Base-by-base conservation (phyloP, 805 yeast genomes). In the Kluyveromyces wickerhamii region DNA sequence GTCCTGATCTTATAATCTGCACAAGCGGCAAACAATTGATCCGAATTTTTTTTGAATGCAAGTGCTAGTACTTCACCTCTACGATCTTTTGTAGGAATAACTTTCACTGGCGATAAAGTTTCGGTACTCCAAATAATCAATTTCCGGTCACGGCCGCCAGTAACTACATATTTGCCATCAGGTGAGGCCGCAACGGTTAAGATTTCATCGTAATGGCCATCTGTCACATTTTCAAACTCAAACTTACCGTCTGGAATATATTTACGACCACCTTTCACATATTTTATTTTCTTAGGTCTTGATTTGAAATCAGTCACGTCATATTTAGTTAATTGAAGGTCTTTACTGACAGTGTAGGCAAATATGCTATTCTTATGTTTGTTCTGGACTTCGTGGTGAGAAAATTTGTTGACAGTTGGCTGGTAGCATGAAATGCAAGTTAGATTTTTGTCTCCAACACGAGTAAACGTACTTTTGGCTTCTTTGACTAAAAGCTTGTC, bases 1-100 rank as follows among this genome's bases (percentile, higher is more conserved):
- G 94, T 83, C 55, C 96, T 74, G 45, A 92, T 80, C 47, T 88
- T 80, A 51, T 87, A 73, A 59, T 92, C 98, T 1, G 87, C 89
- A 61, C 96, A 86, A 1, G 95, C 82, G 16, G 88, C 97, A 54
- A 80, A 92, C 40, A 92, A 65, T 57, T 86, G 92, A 60, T 82
- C 92, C 4, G 89, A 68, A 38, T 73, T 75, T 48, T 88, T 71
- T 45, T 95, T 76, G 63, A 92, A 92, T 3, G 74, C 69, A 34
- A 88, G 59, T 13, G 89, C 72, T 43, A 80, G 65, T 5, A 89
- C 80, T 24, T 73, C 74, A 25, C 92, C 85, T 36, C 78, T 71
- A 40, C 78, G 71, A 47, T 77, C 83, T 34, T 69, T 72, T 2
- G 92, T 79, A 39, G 81, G 88, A 41, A 92, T 65, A 11, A 80